Conservation (phyloP, 257 asterid genomes). For the Perilla frutescens region DNA sequence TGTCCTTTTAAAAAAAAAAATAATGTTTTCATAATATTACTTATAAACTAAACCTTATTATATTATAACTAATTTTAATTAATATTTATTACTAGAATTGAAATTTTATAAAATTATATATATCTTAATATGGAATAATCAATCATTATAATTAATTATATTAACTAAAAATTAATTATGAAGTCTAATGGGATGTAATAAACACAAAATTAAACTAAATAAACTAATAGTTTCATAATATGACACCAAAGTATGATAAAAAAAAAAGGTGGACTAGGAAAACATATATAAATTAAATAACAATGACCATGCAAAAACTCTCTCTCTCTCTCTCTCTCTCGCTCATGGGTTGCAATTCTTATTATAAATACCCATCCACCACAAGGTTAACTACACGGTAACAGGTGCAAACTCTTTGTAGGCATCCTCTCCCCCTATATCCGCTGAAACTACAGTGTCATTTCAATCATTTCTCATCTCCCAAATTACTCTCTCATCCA, state of each 20-base stretch:
- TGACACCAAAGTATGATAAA: not conserved
- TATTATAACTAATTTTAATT: too few relatives aligned
- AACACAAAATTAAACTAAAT: too few relatives aligned
- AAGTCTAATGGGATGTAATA: too few relatives aligned
- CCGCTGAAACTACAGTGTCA: conserved; percentile 8
- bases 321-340: not conserved
- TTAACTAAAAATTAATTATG: too few relatives aligned
- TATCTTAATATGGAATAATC: too few relatives aligned
- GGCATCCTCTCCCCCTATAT: conserved; percentile 11
- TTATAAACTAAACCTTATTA: too few relatives aligned
- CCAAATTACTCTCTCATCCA: not conserved
- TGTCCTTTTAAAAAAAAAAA: too few relatives aligned
- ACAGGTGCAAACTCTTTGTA: not conserved
- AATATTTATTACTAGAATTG: too few relatives aligned
- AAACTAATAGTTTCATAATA: too few relatives aligned
- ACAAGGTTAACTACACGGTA: not conserved
- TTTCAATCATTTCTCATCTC: conserved; percentile 1
- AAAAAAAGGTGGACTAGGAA: not conserved
- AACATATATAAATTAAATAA: not conserved
- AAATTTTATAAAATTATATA: too few relatives aligned
- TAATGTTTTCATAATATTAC: too few relatives aligned
- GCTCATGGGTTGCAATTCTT: not conserved
- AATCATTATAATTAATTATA: too few relatives aligned
- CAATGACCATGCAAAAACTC: not conserved
- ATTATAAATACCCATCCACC: conserved; percentile 18